These are phyloP conservation scores for Claviceps africana DNA, from an alignment of 2,329 filamentous ascomycete genomes.

Conservation along the genomic window DNA sequence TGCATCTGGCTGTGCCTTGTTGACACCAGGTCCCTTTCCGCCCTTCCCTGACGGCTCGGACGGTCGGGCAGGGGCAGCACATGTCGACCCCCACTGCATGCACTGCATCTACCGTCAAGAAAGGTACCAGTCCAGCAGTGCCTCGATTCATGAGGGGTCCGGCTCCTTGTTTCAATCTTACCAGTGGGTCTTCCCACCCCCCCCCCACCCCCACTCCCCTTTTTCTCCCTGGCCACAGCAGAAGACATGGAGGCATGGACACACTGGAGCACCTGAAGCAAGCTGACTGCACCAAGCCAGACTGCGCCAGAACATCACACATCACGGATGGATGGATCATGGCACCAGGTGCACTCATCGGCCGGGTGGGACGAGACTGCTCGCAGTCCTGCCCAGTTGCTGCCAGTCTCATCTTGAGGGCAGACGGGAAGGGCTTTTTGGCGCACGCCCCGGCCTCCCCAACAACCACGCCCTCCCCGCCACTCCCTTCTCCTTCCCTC, in stretches of 20 bases:
- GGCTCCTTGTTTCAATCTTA: not conserved
- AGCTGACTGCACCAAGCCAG: not conserved
- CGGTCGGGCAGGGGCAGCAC: constrained; percentile 5
- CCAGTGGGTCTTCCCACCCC: not conserved
- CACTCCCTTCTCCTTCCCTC: not conserved
- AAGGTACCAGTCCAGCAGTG: not conserved
- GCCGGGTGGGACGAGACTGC: not conserved
- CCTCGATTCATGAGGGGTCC: not conserved
- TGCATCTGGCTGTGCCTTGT: no score
- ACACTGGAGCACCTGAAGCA: not conserved
- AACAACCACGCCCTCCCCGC: not conserved
- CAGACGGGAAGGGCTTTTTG: constrained; percentile 1
- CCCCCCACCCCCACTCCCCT: no score
- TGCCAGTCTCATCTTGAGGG: not conserved
- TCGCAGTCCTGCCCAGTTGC: not conserved
- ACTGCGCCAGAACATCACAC: no score
- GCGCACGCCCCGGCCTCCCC: not conserved
- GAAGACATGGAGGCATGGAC: no score
- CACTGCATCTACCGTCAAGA: not conserved
- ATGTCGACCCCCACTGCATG: not conserved
- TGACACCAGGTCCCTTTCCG: no score
- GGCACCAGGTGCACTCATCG: no score
- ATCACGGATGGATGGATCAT: no score
- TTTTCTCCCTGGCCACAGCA: no score
- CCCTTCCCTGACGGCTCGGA: not conserved